Percentiles rank a stretch among this genome's conserved stretches.
Conservation (phyloP, 2,329 filamentous ascomycete species). For the Fusarium pilosicola region DNA sequence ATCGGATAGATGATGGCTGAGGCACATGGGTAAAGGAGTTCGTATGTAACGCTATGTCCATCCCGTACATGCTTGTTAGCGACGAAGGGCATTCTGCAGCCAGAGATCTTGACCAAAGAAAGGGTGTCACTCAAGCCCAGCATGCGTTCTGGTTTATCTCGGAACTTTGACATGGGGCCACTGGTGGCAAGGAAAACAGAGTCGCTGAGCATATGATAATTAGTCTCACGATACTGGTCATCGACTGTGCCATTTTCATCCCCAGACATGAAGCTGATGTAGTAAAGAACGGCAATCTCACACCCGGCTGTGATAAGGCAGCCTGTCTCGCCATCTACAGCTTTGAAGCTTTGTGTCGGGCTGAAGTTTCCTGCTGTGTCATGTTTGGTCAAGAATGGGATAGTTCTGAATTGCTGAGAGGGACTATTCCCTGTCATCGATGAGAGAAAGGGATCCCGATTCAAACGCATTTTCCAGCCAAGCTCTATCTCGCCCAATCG, state of each 20-base stretch:
- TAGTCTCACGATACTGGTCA: neutral
- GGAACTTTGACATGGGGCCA: neutral
- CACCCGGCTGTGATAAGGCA: conserved; percentile 14
- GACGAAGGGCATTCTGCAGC: conserved; percentile 3
- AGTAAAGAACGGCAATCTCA: neutral
- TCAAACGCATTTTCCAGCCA: neutral
- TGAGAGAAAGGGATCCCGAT: neutral
- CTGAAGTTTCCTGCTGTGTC: neutral
- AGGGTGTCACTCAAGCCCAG: neutral
- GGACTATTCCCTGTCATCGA: neutral
- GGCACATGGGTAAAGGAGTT: conserved; percentile 5
- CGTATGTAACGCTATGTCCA: neutral
- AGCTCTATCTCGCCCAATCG: neutral
- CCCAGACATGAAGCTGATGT: neutral
- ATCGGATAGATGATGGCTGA: neutral
- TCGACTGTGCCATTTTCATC: neutral
- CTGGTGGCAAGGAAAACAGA: neutral
- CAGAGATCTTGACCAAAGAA: neutral
- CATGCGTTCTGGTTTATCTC: neutral
- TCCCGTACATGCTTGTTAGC: neutral
- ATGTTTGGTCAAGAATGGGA: neutral
- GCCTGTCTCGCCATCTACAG: conserved; percentile 3
- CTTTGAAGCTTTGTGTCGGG: neutral
- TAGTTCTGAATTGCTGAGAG: neutral
- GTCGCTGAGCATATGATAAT: neutral